Conservation (phyloP, 352 stramenopile genomes). For the Pythium diclinum region DNA sequence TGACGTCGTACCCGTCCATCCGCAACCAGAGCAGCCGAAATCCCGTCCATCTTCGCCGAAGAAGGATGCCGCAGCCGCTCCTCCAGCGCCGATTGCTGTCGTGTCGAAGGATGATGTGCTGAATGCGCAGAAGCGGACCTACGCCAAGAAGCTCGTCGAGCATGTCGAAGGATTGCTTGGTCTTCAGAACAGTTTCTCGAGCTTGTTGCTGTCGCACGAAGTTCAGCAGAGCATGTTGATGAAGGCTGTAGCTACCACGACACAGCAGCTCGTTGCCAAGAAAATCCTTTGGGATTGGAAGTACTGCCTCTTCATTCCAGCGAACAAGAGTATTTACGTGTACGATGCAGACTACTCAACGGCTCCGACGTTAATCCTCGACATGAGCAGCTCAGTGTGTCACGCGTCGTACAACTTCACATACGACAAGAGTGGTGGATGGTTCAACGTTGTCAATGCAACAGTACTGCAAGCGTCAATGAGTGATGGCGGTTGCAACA, state of each 20-base stretch:
- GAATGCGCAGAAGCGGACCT: conserved; percentile 24
- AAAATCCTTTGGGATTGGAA: conserved; percentile 65
- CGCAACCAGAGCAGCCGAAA: background rate
- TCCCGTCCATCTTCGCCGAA: conserved; percentile 16
- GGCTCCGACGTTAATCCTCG: conserved; percentile 41
- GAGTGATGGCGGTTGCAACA: conserved; percentile 11
- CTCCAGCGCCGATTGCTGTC: background rate
- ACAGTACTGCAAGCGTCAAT: conserved; percentile 32
- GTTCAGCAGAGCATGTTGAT: conserved; percentile 30
- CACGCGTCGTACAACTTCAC: conserved; percentile 43
- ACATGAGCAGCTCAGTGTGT: conserved; percentile 49
- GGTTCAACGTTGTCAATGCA: conserved; percentile 58
- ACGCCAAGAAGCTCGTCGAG: conserved; percentile 56
- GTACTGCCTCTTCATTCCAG: conserved; percentile 61
- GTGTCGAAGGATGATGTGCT: conserved; percentile 8
- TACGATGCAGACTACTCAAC: conserved; percentile 48
- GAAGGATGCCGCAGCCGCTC: background rate
- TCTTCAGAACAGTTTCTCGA: conserved; percentile 44
- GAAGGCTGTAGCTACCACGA: conserved; percentile 40
- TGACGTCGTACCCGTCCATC: conserved; percentile 6
- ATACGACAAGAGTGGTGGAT: conserved; percentile 39
- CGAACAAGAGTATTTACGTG: conserved; percentile 51
- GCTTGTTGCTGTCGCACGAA: conserved; percentile 43
- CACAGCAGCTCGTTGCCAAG: conserved; percentile 36
- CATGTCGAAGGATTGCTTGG: conserved; percentile 59